Conservation (phyloP, 2,329 filamentous ascomycete genomes). For the Endoconidiophora laricicola region DNA sequence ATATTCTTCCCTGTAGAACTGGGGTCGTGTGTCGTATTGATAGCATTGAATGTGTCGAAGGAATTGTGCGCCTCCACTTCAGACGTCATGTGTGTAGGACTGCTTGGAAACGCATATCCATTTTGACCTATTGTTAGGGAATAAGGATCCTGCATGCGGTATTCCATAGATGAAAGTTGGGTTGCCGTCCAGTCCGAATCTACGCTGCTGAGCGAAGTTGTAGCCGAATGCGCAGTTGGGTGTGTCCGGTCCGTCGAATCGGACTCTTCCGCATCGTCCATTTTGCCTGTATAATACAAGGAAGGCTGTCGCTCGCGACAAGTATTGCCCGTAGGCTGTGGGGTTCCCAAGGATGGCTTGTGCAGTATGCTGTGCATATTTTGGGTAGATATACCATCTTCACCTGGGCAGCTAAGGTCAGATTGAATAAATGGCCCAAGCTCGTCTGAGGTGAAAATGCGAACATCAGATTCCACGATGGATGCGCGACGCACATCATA, state of each 20-base stretch:
- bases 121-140: no score
- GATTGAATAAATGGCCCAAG: neutral
- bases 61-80: no score
- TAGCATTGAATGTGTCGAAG: no score
- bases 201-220: constrained; percentile 13
- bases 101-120: no score
- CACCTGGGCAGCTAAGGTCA: neutral
- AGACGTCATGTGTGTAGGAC: no score
- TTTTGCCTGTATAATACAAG: neutral
- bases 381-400: neutral
- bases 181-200: neutral
- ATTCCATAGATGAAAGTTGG: no score
- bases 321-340: no score
- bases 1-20: no score
- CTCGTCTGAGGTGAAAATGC: neutral
- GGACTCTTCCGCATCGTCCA: neutral
- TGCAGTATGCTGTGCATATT: neutral
- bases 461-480: no score
- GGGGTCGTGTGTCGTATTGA: no score
- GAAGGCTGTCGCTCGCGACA: constrained; percentile 1
- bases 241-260: neutral
- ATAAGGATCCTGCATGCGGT: no score
- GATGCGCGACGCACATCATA: constrained; percentile 2
- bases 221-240: neutral
- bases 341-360: no score